These are phyloP conservation scores for Claviceps humidiphila DNA, from an alignment of 2,329 filamentous ascomycete species.

Conservation along the genomic window DNA sequence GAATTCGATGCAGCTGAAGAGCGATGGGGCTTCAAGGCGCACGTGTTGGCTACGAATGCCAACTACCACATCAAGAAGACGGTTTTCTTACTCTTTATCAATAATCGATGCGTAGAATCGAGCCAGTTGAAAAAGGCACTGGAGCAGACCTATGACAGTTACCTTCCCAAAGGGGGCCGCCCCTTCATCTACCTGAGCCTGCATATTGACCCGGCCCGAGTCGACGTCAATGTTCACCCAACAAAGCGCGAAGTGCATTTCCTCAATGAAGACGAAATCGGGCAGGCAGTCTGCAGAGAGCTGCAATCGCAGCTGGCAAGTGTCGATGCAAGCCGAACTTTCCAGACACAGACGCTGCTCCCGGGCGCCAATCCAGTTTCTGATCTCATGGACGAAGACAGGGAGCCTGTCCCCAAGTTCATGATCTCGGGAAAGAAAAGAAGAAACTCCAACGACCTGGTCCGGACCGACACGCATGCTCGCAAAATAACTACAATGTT, in stretches of 20 bases:
- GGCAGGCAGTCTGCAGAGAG: slow-evolving; percentile 69
- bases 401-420: slow-evolving; percentile 18
- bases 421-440: slow-evolving; percentile 25
- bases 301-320: slow-evolving; percentile 67
- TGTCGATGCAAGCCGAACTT: slow-evolving; percentile 87
- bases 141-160: slow-evolving; percentile 77
- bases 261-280: slow-evolving; percentile 92
- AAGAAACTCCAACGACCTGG: slow-evolving; percentile 56
- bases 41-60: slow-evolving; percentile 76
- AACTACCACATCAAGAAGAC: slow-evolving; percentile 93
- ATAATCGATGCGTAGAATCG: slow-evolving; percentile 88
- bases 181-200: slow-evolving; percentile 88
- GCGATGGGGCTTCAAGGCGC: slow-evolving; percentile 72
- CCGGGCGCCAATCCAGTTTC: slow-evolving; percentile 40
- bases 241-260: slow-evolving; percentile 97
- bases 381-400: slow-evolving; percentile 14
- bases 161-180: slow-evolving; percentile 85
- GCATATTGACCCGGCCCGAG: slow-evolving; percentile 79
- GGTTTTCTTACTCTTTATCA: slow-evolving; percentile 82
- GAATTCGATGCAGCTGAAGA: slow-evolving; percentile 58
- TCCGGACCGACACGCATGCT: slow-evolving; percentile 76
- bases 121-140: slow-evolving; percentile 75
- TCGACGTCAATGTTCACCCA: slow-evolving; percentile 96
- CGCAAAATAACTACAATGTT: slow-evolving; percentile 98
- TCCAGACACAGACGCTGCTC: slow-evolving; percentile 83